Conservation (phyloP, 1,284 basidiomycete species). For the Irpex rosettiformis region DNA sequence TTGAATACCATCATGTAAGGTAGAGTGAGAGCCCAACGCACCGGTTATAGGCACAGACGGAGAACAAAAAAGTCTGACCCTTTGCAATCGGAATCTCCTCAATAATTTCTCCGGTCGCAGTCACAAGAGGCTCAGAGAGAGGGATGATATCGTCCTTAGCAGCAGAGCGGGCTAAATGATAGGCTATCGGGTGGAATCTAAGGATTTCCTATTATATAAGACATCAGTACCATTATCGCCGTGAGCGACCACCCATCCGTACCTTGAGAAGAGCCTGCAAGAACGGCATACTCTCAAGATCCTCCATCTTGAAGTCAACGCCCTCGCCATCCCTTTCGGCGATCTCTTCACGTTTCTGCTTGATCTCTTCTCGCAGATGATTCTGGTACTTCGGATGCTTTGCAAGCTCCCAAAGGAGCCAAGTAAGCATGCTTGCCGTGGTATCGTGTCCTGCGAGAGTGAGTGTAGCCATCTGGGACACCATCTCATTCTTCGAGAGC, state of each 20-base stretch:
- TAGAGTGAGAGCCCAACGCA: background rate
- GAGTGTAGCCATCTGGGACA: constrained; percentile 6
- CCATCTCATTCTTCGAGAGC: constrained; percentile 19
- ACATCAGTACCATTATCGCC: constrained; percentile 29
- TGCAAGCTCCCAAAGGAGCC: constrained; percentile 27
- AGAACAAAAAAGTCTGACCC: constrained; percentile 3
- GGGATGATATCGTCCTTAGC: constrained; percentile 40
- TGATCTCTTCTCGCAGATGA: constrained; percentile 23
- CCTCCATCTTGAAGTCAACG: constrained; percentile 24
- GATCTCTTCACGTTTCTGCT: constrained; percentile 17
- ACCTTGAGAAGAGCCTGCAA: constrained; percentile 17
- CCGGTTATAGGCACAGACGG: constrained; percentile 8
- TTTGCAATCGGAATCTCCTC: constrained; percentile 25
- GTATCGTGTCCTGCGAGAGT: constrained; percentile 26
- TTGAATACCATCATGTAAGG: too few relatives aligned
- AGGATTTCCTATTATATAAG: constrained; percentile 31
- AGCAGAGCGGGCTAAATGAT: constrained; percentile 8
- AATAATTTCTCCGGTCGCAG: constrained; percentile 29
- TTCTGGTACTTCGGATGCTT: constrained; percentile 23
- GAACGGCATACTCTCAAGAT: constrained; percentile 30
- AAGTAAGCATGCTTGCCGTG: constrained; percentile 22
- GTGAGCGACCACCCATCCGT: constrained; percentile 7
- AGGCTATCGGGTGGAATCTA: constrained; percentile 11
- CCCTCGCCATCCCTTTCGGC: constrained; percentile 19
- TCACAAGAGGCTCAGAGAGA: constrained; percentile 36